Evolutionary conservation across 1,139 yeast species (phyloP).

Genomic region (Nematodospora anomalae): DNA sequence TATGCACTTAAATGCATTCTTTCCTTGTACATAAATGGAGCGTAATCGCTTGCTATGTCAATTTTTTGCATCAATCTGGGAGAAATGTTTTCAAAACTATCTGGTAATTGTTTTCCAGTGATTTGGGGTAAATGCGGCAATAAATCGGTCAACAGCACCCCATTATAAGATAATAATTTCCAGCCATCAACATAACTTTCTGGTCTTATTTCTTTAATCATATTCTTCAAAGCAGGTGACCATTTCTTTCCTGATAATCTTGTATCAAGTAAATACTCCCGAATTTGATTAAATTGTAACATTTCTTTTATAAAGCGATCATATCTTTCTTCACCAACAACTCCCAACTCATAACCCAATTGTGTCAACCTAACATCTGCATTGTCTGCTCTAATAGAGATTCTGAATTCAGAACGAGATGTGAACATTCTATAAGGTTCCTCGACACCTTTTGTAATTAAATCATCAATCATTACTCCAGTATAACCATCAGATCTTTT

Average conservation of each 20-base stretch:
- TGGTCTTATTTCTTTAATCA: conserved; percentile 43
- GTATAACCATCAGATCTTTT: conserved; percentile 83
- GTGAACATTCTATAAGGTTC: conserved; percentile 99
- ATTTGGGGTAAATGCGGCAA: conserved; percentile 32
- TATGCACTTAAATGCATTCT: conserved; percentile 70
- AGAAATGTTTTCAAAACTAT: conserved; percentile 35
- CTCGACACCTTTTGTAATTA: conserved; percentile 92
- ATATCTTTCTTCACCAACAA: conserved; percentile 65
- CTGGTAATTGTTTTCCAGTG: conserved; percentile 21
- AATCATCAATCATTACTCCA: conserved; percentile 91
- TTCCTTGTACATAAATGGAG: conserved; percentile 78
- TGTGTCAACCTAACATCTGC: conserved; percentile 85
- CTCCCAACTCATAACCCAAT: conserved; percentile 66
- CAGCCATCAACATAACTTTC: conserved; percentile 41
- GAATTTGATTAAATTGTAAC: conserved; percentile 43
- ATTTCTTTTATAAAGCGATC: conserved; percentile 46
- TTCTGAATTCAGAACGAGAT: conserved; percentile 88
- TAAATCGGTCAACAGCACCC: conserved; percentile 29
- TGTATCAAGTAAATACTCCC: conserved; percentile 45
- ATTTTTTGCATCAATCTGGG: conserved; percentile 58
- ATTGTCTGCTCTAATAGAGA: conserved; percentile 88
- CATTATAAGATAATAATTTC: conserved; percentile 46
- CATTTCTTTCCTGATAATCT: conserved; percentile 60
- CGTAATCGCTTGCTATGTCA: conserved; percentile 79
- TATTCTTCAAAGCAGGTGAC: conserved; percentile 51